These are phyloP conservation scores for Candolleomyces aberdarensis DNA, from an alignment of 768 basidiomycete genomes.

Conservation along the genomic window DNA sequence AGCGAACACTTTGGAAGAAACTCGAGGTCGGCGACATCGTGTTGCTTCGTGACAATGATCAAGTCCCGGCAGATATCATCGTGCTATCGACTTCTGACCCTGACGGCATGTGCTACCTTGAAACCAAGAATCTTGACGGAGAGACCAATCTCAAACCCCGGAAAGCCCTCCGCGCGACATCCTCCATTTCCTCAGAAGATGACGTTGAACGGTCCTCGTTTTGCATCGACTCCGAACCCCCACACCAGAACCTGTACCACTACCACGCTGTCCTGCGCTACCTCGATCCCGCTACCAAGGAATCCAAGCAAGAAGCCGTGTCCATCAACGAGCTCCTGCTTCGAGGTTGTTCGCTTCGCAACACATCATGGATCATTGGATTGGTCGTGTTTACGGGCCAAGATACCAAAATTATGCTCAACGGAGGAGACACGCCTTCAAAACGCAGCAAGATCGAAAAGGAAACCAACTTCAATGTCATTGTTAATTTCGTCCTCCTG, in stretches of 20 bases:
- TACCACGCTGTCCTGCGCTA: constrained; percentile 87
- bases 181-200: constrained; percentile 76
- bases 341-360: constrained; percentile 86
- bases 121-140: constrained; percentile 97
- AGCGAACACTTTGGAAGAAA: constrained; percentile 98
- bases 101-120: constrained; percentile 90
- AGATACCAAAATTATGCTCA: constrained; percentile 91
- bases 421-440: constrained; percentile 91
- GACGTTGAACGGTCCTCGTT: constrained; percentile 88
- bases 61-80: constrained; percentile 93
- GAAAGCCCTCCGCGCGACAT: constrained; percentile 71
- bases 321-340: constrained; percentile 92
- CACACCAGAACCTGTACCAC: constrained; percentile 88
- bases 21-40: constrained; percentile 97
- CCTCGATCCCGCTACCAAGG: constrained; percentile 47
- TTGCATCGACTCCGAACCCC: constrained; percentile 88
- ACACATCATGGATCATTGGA: constrained; percentile 90
- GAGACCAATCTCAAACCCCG: constrained; percentile 96
- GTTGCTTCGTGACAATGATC: constrained; percentile 87
- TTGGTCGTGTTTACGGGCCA: constrained; percentile 92
- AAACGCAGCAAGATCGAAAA: constrained; percentile 97
- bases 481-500: constrained; percentile 87
- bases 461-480: constrained; percentile 97
- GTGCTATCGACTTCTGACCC: constrained; percentile 90
- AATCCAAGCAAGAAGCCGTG: constrained; percentile 62